phyloP scores from a whole-genome alignment of 2,329 filamentous ascomycete genomes.

The Grosmannia huntii region DNA sequence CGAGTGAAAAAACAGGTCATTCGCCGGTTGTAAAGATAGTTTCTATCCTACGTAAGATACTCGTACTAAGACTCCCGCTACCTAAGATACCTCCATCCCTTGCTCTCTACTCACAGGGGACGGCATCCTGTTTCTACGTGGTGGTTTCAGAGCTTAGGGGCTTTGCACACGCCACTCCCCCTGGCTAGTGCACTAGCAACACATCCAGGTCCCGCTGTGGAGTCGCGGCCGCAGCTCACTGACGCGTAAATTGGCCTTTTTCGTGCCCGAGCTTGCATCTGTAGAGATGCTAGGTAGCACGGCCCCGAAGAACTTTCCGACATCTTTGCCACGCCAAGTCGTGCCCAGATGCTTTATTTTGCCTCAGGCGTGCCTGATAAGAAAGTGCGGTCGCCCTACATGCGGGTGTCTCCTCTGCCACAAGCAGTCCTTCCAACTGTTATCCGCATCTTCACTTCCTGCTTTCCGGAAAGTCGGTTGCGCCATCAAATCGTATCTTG shows the following conservation, averaged over 20 bases:
- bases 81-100: neutral
- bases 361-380: neutral
- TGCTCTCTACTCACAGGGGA: neutral
- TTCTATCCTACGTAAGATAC: neutral
- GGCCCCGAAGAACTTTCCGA: neutral
- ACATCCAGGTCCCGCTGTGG: conserved; percentile 2
- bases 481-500: too few relatives aligned
- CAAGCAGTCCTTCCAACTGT: neutral
- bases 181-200: conserved; percentile 2
- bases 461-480: too few relatives aligned
- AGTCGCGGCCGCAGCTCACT: neutral
- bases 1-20: neutral
- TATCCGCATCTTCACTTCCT: neutral
- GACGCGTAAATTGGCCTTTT: conserved; percentile 3
- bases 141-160: conserved; percentile 3
- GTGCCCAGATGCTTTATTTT: neutral
- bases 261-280: neutral
- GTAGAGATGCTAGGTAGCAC: neutral
- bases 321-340: neutral
- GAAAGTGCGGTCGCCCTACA: neutral
- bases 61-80: neutral
- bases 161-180: conserved; percentile 1
- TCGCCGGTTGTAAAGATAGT: neutral
- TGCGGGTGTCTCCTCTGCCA: neutral
- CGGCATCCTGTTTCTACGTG: neutral